Base-by-base conservation (phyloP, 768 basidiomycete species). In the Sarcomyxa edulis region DNA sequence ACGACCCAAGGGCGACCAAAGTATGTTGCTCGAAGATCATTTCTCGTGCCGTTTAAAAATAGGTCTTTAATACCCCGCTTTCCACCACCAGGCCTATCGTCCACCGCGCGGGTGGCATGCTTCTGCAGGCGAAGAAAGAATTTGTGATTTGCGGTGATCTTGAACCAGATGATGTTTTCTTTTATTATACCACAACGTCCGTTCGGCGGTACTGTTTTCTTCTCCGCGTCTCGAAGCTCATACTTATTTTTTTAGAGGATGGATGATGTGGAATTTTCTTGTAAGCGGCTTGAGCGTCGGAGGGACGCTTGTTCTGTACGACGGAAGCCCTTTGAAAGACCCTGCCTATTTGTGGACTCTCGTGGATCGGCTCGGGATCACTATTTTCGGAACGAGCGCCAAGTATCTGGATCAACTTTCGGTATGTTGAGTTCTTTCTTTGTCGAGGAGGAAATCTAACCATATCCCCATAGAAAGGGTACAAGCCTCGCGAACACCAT, bases 211-310 rank as follows among this genome's bases (percentile, higher is more conserved):
- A n/a, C n/a, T n/a, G n/a, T n/a, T 23, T 6, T 16, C n/a, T 16
- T 25, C 6, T 16, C 10, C 27, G 10, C 14, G 36, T 21, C 34
- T n/a, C n/a, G 1, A 23, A 9, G 26, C 35, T 9, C 33, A 36
- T 44, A 32, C 32, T 42, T 40, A 21, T 28, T 42, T 44, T 48
- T 48, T 6, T 48, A 87, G 84, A 12, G 84, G 84, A 31, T 88
- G 86, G 87, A 90, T 91, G 86, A 89, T 90, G 87, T 90, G 82
- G 78, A 89, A 89, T 53, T 89, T 86, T 57, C 76, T 89, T 24
- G 68, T 84, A 21, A 72, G 74, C 38, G 78, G 74, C 7, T 67
- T 90, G 8, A 69, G 70, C 29, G 54, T 76, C 10, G 85, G 84
- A 29, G 80, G 79, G 47, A 84, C 80, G 4, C 66, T 89, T 9